Percentiles rank a stretch among this genome's conserved stretches.
Evolutionary conservation across 257 asterid genomes (phyloP).

Genomic region (Euphrasia confusa): DNA sequence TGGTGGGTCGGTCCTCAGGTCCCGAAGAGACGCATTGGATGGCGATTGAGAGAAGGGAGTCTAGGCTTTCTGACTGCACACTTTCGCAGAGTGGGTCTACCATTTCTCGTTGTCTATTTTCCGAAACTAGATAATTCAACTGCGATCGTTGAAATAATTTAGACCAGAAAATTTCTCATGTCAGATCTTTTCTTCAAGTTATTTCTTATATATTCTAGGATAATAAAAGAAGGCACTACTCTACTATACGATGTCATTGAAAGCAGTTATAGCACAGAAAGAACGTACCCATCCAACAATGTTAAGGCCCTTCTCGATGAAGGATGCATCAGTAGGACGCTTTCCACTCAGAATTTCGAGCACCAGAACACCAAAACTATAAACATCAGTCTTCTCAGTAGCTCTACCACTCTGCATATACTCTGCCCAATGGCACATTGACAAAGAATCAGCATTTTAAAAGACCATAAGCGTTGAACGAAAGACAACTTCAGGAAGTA

Average conservation of each 20-base stretch:
- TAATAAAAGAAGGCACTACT: too few relatives aligned
- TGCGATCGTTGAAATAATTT: slow-evolving; percentile 32
- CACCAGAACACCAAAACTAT: slow-evolving; percentile 81
- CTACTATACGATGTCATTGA: background rate
- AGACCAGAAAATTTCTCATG: too few relatives aligned
- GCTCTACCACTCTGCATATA: slow-evolving; percentile 55
- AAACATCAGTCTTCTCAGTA: slow-evolving; percentile 82
- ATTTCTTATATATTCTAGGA: too few relatives aligned
- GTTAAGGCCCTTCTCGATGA: slow-evolving; percentile 35
- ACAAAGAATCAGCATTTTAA: slow-evolving; percentile 18
- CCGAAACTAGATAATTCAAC: slow-evolving; percentile 67
- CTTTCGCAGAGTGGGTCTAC: slow-evolving; percentile 79
- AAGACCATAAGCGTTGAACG: background rate
- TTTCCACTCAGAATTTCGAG: slow-evolving; percentile 71
- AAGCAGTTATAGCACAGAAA: background rate
- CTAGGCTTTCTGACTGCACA: slow-evolving; percentile 67
- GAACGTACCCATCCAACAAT: slow-evolving; percentile 32
- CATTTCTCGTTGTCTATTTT: slow-evolving; percentile 72
- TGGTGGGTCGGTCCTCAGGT: slow-evolving; percentile 91
- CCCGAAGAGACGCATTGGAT: slow-evolving; percentile 69
- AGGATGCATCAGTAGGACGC: slow-evolving; percentile 35
- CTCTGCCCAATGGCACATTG: slow-evolving; percentile 24
- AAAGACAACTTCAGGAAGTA: background rate
- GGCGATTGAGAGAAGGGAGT: slow-evolving; percentile 65
- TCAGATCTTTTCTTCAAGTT: too few relatives aligned